Base-by-base conservation (phyloP, 225 moss, liverwort and hornwort genomes). In the Climacium dendroides region DNA sequence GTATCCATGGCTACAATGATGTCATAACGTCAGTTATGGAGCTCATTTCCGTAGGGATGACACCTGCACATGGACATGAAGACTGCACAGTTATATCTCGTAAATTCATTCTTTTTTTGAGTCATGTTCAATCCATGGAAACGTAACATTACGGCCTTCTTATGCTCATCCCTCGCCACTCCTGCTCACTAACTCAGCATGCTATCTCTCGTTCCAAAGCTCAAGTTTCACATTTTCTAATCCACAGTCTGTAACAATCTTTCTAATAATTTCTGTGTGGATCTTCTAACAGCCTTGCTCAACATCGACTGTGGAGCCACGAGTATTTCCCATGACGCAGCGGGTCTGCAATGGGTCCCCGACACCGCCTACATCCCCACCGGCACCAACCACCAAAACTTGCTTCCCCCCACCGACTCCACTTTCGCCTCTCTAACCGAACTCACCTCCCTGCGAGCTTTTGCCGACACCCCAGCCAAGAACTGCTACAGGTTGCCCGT, bases 401-500 rank as follows among this genome's bases (percentile, higher is more conserved):
- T 86, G 20, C 32, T 29, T 17, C 58, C 79, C 32, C 58, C 79
- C 5, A 28, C 78, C 5, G 77, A 85, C 28, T 2, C 10, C 53
- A 41, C 14, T 5, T 86, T 58, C 14, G 37, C 83, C 35, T n/a
- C 37, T 8, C 52, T 58, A 29, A 5, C 83, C 4, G 90, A 90
- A 9, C 80, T 88, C 29, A 83, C 34, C 25, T 78, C 86, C 37
- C 43, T 91, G 28, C 41, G 92, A 58, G 85, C 82, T 80, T 92
- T 92, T 84, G 9, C 13, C 15, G 88, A 86, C 47, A 25, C 18
- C 14, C 89, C 61, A 34, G 54, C 75, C 60, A 91, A 87, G 87
- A 89, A 89, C 29, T 91, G 91, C 76, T 92, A 90, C 63, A 15
- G 62, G 11, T 48, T 92, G 57, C 86, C 90, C 29, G 88, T 92